Conservation (phyloP, 2,329 filamentous ascomycete species). For the Sphaerulina populicola region DNA sequence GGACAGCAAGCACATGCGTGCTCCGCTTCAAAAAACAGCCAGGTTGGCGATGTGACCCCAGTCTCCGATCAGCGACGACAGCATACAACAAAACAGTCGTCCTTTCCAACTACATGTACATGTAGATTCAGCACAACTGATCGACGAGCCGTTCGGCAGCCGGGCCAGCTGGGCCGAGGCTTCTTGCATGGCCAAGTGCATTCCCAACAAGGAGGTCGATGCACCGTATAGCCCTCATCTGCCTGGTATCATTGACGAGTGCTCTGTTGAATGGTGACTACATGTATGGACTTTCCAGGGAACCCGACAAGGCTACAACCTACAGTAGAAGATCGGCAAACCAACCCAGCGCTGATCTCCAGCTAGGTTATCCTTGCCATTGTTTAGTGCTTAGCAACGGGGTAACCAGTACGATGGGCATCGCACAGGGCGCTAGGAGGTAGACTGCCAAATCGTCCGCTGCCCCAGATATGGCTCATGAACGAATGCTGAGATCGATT, state of each 20-base stretch:
- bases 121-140: too few relatives aligned
- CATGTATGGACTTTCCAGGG: not conserved
- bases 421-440: not conserved
- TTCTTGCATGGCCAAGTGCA: not conserved
- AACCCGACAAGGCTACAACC: not conserved
- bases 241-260: not conserved
- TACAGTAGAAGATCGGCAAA: constrained; percentile 1
- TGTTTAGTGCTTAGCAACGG: not conserved
- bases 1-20: not conserved
- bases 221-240: not conserved
- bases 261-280: not conserved
- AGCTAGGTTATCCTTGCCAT: not conserved
- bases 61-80: constrained; percentile 1
- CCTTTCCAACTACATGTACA: not conserved
- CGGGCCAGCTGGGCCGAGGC: constrained; percentile 4
- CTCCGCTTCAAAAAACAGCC: not conserved
- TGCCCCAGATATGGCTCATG: too few relatives aligned
- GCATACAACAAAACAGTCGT: constrained; percentile 3
- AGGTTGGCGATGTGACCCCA: not conserved
- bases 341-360: constrained; percentile 2
- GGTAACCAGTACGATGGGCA: not conserved
- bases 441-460: not conserved
- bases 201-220: not conserved
- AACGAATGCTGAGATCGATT: too few relatives aligned
- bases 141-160: constrained; percentile 8